Percentiles rank a stretch among this genome's conserved stretches.
These are phyloP conservation scores for Suillus placidus DNA, from an alignment of 768 basidiomycete species.

Conservation along the genomic window DNA sequence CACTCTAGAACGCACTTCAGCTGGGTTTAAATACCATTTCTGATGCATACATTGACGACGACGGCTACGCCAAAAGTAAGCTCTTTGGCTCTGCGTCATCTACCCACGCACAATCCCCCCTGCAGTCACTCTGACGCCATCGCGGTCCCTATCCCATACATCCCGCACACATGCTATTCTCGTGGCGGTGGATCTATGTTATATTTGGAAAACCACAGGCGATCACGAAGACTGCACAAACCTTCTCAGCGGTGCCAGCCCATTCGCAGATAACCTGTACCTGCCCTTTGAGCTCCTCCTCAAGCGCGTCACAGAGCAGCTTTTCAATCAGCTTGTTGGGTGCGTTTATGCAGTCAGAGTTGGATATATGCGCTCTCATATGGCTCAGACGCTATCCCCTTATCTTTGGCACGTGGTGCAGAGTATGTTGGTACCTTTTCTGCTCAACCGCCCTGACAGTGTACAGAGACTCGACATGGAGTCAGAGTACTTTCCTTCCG, in stretches of 20 bases:
- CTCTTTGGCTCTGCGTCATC: neutral
- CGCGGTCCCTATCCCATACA: conserved; percentile 34
- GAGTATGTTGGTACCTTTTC: conserved; percentile 42
- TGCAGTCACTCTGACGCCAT: conserved; percentile 45
- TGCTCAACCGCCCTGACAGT: conserved; percentile 7
- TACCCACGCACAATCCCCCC: neutral
- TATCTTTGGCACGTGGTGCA: conserved; percentile 70
- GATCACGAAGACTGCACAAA: conserved; percentile 31
- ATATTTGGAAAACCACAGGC: conserved; percentile 39
- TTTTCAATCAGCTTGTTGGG: conserved; percentile 65
- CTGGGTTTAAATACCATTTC: conserved; percentile 64
- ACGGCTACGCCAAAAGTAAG: conserved; percentile 45
- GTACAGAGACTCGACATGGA: conserved; percentile 63
- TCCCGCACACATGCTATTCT: conserved; percentile 34
- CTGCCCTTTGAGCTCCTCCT: conserved; percentile 57
- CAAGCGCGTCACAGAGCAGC: conserved; percentile 53
- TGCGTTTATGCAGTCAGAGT: conserved; percentile 30
- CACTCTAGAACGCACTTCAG: conserved; percentile 55
- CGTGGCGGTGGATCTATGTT: conserved; percentile 43
- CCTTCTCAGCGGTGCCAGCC: conserved; percentile 40
- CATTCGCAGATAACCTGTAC: conserved; percentile 58
- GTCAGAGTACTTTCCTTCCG: conserved; percentile 45
- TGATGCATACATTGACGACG: conserved; percentile 50
- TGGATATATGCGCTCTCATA: conserved; percentile 17
- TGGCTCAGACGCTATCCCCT: conserved; percentile 68